Evolutionary conservation across 2,329 filamentous ascomycete genomes (phyloP).

Genomic region (Fusarium musae): DNA sequence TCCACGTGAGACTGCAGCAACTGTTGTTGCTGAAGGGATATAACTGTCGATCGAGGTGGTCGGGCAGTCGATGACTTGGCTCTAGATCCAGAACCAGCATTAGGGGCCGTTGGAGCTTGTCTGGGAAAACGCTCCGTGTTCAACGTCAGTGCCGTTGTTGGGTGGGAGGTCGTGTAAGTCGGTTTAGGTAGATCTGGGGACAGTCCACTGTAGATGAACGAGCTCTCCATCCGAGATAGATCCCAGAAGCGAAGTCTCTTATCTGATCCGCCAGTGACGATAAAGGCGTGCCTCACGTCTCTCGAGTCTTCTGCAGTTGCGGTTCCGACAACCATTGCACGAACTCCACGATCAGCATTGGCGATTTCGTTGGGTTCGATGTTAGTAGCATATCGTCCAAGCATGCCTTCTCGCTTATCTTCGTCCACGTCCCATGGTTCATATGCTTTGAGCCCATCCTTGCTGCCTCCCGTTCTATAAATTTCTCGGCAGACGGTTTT

Average conservation of each 20-base stretch:
- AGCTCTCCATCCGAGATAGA: slow-evolving; percentile 79
- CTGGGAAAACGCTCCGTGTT: slow-evolving; percentile 71
- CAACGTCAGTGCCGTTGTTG: slow-evolving; percentile 70
- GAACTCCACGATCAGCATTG: slow-evolving; percentile 73
- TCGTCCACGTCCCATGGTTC: slow-evolving; percentile 91
- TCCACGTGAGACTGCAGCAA: slow-evolving; percentile 89
- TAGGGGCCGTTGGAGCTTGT: slow-evolving; percentile 48
- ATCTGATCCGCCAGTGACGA: slow-evolving; percentile 89
- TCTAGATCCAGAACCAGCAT: slow-evolving; percentile 47
- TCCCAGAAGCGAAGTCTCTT: slow-evolving; percentile 97
- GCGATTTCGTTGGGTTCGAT: slow-evolving; percentile 70
- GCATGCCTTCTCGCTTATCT: slow-evolving; percentile 86
- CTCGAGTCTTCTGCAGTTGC: slow-evolving; percentile 76
- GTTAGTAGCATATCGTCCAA: slow-evolving; percentile 83
- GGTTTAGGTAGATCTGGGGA: slow-evolving; percentile 76
- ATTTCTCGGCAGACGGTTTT: slow-evolving; percentile 89
- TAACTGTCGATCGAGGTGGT: slow-evolving; percentile 81
- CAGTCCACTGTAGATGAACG: slow-evolving; percentile 82
- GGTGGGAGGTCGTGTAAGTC: slow-evolving; percentile 74
- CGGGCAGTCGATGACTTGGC: slow-evolving; percentile 49
- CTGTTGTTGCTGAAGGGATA: slow-evolving; percentile 88
- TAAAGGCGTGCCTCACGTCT: slow-evolving; percentile 82
- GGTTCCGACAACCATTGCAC: slow-evolving; percentile 78
- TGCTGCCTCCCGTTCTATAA: slow-evolving; percentile 75
- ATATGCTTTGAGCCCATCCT: slow-evolving; percentile 73